phyloP scores from a whole-genome alignment of 2,329 filamentous ascomycete genomes.

The Byssochlamys sp. region DNA sequence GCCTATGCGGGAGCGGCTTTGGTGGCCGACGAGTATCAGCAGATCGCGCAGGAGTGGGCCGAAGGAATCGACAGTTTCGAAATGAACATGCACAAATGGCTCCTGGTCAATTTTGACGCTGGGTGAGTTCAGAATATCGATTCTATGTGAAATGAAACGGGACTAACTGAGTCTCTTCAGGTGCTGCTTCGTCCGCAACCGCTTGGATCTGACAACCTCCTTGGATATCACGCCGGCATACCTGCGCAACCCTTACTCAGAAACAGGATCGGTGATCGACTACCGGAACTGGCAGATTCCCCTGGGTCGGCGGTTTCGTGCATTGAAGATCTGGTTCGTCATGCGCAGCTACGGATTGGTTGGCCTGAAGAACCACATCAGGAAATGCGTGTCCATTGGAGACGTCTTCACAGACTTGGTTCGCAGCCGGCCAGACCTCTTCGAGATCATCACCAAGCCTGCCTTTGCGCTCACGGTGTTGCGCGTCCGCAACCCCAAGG shows the following conservation, averaged over 20 bases:
- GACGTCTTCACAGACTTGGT: conserved; percentile 59
- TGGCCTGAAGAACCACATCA: conserved; percentile 65
- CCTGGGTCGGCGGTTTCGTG: conserved; percentile 75
- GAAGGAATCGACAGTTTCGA: conserved; percentile 75
- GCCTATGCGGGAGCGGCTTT: conserved; percentile 85
- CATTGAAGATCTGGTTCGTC: conserved; percentile 92
- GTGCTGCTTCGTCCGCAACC: conserved; percentile 67
- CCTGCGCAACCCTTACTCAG: conserved; percentile 70
- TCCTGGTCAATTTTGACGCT: conserved; percentile 83
- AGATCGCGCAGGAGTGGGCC: conserved; percentile 51
- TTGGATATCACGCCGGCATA: conserved; percentile 72
- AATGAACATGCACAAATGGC: conserved; percentile 96
- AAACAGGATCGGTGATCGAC: conserved; percentile 77
- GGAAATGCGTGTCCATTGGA: conserved; percentile 58
- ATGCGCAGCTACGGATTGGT: conserved; percentile 69
- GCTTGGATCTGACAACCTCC: conserved; percentile 67
- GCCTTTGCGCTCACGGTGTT: conserved; percentile 73
- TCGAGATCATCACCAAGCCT: conserved; percentile 64
- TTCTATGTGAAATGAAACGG: not conserved
- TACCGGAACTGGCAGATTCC: conserved; percentile 97
- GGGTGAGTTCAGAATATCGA: conserved; percentile 22
- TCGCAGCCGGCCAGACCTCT: conserved; percentile 54
- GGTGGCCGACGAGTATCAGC: conserved; percentile 69
- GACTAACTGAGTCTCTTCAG: conserved; percentile 40
- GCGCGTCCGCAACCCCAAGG: conserved; percentile 44